Conservation (phyloP, 306 rosid species). For the Medicago truncatula region DNA sequence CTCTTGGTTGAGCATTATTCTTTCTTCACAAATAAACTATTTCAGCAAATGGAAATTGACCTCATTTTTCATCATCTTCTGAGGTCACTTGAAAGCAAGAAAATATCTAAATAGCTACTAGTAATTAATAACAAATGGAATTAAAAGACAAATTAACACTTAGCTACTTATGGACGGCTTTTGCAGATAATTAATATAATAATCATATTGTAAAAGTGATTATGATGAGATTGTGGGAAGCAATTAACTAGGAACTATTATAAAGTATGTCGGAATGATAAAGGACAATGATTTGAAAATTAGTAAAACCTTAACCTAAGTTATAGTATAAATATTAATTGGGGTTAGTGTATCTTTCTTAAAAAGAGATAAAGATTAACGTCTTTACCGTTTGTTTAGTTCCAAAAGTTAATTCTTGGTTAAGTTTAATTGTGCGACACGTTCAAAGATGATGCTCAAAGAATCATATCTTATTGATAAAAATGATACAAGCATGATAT, state of each 20-base stretch:
- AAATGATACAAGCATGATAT: slow-evolving; percentile 56
- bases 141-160: slow-evolving; percentile 26
- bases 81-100: slow-evolving; percentile 43
- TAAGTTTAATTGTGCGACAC: slow-evolving; percentile 30
- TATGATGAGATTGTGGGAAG: slow-evolving; percentile 55
- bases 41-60: slow-evolving; percentile 42
- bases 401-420: slow-evolving; percentile 54
- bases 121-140: slow-evolving; percentile 11
- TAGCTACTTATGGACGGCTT: slow-evolving; percentile 34
- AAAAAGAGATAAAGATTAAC: slow-evolving; percentile 41
- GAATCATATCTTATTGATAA: slow-evolving; percentile 39
- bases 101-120: not conserved
- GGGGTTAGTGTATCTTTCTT: slow-evolving; percentile 33
- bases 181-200: slow-evolving; percentile 33
- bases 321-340: slow-evolving; percentile 8
- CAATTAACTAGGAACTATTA: slow-evolving; percentile 47
- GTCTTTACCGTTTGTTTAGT: slow-evolving; percentile 49
- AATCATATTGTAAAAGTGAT: slow-evolving; percentile 53
- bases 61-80: slow-evolving; percentile 50
- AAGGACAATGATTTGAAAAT: slow-evolving; percentile 51
- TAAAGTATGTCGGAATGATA: slow-evolving; percentile 63
- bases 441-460: slow-evolving; percentile 48
- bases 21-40: slow-evolving; percentile 41
- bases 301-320: slow-evolving; percentile 43
- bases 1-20: slow-evolving; percentile 27